Base-by-base conservation (phyloP, 768 basidiomycete genomes). In the Xerocomus brunneocitrinus region DNA sequence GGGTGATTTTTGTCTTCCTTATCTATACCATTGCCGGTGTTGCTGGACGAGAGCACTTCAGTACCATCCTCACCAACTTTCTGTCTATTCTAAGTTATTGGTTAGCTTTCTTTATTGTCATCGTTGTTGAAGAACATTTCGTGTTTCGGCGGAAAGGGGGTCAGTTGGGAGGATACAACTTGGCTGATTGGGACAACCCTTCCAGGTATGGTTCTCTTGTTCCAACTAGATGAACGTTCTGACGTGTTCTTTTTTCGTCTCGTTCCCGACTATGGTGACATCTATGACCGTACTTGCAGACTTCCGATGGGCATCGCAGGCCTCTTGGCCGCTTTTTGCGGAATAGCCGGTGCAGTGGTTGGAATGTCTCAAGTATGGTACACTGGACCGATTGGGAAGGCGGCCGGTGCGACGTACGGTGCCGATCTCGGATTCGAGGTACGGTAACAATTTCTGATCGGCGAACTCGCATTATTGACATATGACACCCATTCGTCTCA, bases 361-460 rank as follows among this genome's bases (percentile, higher is more conserved):
- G 76, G 78, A 1, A 82, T 82, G 80, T 74, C 79, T 8, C 73
- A 78, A 53, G 69, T 67, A 6, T 79, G 79, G 78, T 81, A 79
- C 51, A 76, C 73, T 2, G 81, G 81, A 1, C 80, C 79, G 0
- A 59, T 81, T 3, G 81, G 72, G 3, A 62, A 60, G 44, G 53
- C 71, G 42, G 74, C 78, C 4, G 78, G 78, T 12, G 71, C 63
- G 3, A 24, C 35, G 10, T 73, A 62, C 38, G 79, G 80, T 30
- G 79, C 77, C 1, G 80, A 82, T 58, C 68, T 82, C 28, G 80
- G 80, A 31, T 81, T 82, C 52, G 80, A 81, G 70, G 76, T 79
- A 28, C 30, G 71, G 12, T 0, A 13, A 27, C 8, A 38, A n/a
- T 43, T 22, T 22, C 35, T 7, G 19, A 43, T n/a, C 32, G 4